Base-by-base conservation (phyloP, 495 filamentous ascomycete species). In the Rhypophila decipiens region DNA sequence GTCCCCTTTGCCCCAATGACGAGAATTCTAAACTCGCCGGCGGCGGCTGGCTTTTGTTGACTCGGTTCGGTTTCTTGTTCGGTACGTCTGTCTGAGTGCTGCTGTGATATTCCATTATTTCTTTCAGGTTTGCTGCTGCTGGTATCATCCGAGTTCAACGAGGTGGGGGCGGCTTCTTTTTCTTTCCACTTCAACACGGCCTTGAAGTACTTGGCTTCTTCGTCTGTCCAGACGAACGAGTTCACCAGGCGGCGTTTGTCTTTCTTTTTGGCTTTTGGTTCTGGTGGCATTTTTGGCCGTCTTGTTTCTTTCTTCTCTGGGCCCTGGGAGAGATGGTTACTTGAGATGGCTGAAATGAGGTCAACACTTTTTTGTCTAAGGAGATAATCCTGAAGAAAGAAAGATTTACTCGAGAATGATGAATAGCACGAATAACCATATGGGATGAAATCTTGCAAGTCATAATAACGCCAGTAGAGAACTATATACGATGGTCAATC, bases 141-240 rank as follows among this genome's bases (percentile, higher is more conserved):
- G n/a, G n/a, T n/a, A n/a, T n/a, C n/a, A 13, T 31, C 27, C 27
- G 7, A 35, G 57, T 47, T 3, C 56, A 51, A 17, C 42, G 24
- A 18, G 31, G 17, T 10, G 38, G 19, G 5, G 41, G 11, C 11
- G 52, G 13, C 17, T 41, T 22, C 50, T 3, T 43, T 27, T 20
- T 69, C 63, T 36, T 68, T 54, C 71, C 71, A 74, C 20, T 55
- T 50, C 24, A 74, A 57, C 13, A 74, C 51, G 19, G 67, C 68
- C 44, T 66, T 63, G 39, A 68, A 59, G 41, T 70, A 74, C 46
- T 60, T 60, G 43, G 63, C 58, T 42, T 74, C 71, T 18, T 72
- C 69, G 10, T 64, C 48, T 1, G 66, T 67, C 50, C 61, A 67
- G 12, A 65, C 55, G 35, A 70, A 52, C 0, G 65, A 65, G 49